phyloP scores from a whole-genome alignment of 2,329 filamentous ascomycete genomes.

The Emmonsiellopsis sp. region DNA sequence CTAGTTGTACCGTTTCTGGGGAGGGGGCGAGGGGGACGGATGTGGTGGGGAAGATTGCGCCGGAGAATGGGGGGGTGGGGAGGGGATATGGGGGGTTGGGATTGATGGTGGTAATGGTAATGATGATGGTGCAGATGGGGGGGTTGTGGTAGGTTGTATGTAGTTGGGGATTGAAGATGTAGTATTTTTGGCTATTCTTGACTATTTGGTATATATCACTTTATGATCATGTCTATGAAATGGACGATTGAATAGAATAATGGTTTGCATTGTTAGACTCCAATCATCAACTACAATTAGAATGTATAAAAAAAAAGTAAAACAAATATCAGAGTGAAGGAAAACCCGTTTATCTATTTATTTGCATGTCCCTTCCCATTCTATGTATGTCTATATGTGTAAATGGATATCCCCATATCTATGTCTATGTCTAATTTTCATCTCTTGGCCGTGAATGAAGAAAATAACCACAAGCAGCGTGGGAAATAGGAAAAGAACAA shows the following conservation, averaged over 20 bases:
- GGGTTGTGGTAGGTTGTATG: neutral
- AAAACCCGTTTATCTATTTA: neutral
- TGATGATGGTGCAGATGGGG: neutral
- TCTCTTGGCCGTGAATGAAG: neutral
- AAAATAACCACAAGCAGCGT: no score
- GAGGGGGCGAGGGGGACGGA: slow-evolving; percentile 43
- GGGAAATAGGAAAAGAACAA: neutral
- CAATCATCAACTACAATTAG: no score
- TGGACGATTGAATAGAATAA: neutral
- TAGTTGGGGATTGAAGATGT: neutral
- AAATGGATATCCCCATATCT: neutral
- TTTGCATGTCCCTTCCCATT: neutral
- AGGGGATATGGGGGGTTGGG: neutral
- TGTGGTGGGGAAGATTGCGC: slow-evolving; percentile 35
- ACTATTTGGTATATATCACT: neutral
- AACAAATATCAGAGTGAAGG: neutral
- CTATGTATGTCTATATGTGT: neutral
- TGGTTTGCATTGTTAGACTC: no score
- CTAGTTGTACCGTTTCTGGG: slow-evolving; percentile 56
- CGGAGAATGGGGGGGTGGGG: slow-evolving; percentile 12
- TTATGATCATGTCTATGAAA: neutral
- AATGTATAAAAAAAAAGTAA: neutral
- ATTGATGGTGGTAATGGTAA: neutral
- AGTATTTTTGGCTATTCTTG: neutral
- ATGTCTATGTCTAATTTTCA: neutral